A percentile compares a stretch with the other conserved stretches of the same genome.
Conservation (phyloP, 2,329 filamentous ascomycete genomes). For the Phialocephala subalpina region DNA sequence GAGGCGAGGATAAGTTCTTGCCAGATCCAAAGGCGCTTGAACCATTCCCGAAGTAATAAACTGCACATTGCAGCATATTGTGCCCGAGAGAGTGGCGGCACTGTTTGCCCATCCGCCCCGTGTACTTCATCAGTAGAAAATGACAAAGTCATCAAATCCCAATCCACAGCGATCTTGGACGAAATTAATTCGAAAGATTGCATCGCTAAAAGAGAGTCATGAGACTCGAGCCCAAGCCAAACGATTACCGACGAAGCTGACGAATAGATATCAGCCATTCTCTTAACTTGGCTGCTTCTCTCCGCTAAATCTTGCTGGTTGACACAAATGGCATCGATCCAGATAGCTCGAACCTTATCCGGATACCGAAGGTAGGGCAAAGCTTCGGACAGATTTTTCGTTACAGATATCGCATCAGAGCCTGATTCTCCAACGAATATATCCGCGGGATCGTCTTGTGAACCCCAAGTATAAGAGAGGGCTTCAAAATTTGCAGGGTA, state of each 20-base stretch:
- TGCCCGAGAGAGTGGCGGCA: no score
- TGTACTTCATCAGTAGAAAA: not conserved
- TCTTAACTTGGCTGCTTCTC: not conserved
- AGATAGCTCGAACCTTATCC: not conserved
- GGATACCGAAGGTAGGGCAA: not conserved
- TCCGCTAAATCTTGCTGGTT: not conserved
- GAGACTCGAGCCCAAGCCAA: not conserved
- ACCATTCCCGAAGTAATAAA: not conserved
- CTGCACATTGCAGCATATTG: not conserved
- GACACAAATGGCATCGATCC: conserved; percentile 5
- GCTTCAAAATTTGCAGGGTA: not conserved
- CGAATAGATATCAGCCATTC: conserved; percentile 2
- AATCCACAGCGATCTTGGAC: not conserved
- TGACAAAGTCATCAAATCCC: not conserved
- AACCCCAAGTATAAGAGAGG: conserved; percentile 1
- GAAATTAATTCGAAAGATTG: not conserved
- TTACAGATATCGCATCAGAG: not conserved
- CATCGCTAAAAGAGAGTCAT: not conserved
- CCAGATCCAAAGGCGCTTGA: not conserved
- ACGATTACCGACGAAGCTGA: not conserved
- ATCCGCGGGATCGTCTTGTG: not conserved
- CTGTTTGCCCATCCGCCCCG: not conserved
- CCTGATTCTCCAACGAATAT: not conserved
- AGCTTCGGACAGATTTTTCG: not conserved
- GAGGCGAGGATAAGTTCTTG: not conserved